Evolutionary conservation across 2,329 filamentous ascomycete species (phyloP).

Genomic region (Magnaporthales sp.): DNA sequence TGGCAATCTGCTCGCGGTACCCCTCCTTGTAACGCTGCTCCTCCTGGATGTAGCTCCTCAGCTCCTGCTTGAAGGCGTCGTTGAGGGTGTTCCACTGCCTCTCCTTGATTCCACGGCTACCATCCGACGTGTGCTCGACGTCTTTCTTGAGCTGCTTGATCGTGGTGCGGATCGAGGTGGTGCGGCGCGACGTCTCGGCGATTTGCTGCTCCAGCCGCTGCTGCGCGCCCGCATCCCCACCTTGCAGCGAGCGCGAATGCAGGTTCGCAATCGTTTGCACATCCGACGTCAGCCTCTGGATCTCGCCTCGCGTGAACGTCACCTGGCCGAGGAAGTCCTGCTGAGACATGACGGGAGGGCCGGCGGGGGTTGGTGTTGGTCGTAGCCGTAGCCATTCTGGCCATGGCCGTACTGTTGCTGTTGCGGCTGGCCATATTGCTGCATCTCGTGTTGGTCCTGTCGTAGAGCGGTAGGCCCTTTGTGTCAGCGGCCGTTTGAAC

Average conservation of each 20-base stretch:
- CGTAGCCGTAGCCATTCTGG: conserved; percentile 4
- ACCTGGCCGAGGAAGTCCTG: conserved; percentile 62
- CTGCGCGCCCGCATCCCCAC: conserved; percentile 45
- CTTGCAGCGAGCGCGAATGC: conserved; percentile 63
- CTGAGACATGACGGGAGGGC: conserved; percentile 40
- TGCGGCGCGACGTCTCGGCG: conserved; percentile 61
- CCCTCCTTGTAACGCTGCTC: conserved; percentile 62
- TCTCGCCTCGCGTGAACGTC: conserved; percentile 57
- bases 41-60: conserved; percentile 62
- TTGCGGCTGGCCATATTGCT: conserved; percentile 34
- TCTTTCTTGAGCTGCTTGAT: conserved; percentile 70
- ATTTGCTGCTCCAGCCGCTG: conserved; percentile 59
- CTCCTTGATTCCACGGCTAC: conserved; percentile 54
- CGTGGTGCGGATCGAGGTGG: conserved; percentile 68
- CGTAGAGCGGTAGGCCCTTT: background rate
- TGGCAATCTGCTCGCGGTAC: conserved; percentile 69
- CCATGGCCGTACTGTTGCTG: conserved; percentile 11
- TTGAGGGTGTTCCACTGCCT: conserved; percentile 63
- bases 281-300: conserved; percentile 56
- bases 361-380: conserved; percentile 14
- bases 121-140: conserved; percentile 52
- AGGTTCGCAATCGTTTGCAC: conserved; percentile 59
- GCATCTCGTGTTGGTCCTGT: conserved; percentile 44
- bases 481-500: background rate
- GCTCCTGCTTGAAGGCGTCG: conserved; percentile 61